phyloP scores from a whole-genome alignment of 2,329 filamentous ascomycete genomes.

The Colletotrichum incanum region DNA sequence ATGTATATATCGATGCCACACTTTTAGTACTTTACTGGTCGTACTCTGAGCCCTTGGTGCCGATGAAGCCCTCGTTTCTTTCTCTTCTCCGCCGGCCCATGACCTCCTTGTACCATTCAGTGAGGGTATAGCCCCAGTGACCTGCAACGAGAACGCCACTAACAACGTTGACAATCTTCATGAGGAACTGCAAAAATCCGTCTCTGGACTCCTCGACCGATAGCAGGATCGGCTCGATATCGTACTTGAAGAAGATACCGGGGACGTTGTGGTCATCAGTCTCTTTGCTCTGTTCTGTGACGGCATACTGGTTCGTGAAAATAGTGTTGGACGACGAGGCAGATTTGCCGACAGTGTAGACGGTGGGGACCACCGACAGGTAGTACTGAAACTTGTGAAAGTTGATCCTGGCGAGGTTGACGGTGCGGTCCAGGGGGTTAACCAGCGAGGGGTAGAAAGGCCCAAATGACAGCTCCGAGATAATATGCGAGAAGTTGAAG shows the following conservation, averaged over 20 bases:
- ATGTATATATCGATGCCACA: constrained; percentile 7
- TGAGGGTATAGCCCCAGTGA: constrained; percentile 92
- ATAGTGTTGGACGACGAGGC: constrained; percentile 70
- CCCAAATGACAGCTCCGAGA: constrained; percentile 96
- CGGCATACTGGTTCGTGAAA: constrained; percentile 97
- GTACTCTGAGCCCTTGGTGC: constrained; percentile 40
- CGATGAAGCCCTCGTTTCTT: constrained; percentile 51
- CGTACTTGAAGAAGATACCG: constrained; percentile 98
- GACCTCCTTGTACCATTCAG: constrained; percentile 78
- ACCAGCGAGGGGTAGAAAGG: constrained; percentile 95
- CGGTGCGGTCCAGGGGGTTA: constrained; percentile 94
- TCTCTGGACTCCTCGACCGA: constrained; percentile 87
- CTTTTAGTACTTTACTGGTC: constrained; percentile 32
- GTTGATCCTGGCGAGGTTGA: constrained; percentile 80
- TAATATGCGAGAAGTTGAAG: constrained; percentile 98
- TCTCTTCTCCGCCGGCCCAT: constrained; percentile 65
- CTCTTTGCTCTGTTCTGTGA: constrained; percentile 86
- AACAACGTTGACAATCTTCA: constrained; percentile 92
- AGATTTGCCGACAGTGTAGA: constrained; percentile 79
- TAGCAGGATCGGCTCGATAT: constrained; percentile 95
- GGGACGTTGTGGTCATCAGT: constrained; percentile 82
- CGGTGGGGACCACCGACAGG: constrained; percentile 92
- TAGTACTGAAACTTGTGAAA: constrained; percentile 99
- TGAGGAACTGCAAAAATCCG: constrained; percentile 79
- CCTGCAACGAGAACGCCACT: constrained; percentile 93